Evolutionary conservation across 2,329 filamentous ascomycete species (phyloP).

Genomic region (Diplodia seriata): DNA sequence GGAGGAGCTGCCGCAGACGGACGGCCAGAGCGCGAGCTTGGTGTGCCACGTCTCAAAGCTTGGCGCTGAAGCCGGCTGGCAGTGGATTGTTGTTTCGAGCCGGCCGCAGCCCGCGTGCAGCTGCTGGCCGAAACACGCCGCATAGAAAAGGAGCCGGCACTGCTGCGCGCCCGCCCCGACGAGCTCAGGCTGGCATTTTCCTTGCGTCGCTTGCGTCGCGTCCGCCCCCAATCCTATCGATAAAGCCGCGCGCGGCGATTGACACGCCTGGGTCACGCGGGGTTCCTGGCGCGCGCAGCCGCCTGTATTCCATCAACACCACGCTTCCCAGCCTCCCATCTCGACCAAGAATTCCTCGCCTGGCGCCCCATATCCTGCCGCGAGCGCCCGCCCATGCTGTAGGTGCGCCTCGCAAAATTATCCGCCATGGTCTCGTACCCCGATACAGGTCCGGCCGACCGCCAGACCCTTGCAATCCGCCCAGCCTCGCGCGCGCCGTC

Average conservation of each 20-base stretch:
- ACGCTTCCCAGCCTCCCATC: constrained; percentile 20
- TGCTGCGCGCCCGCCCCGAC: background rate
- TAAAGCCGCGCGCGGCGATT: constrained; percentile 1
- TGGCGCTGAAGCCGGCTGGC: constrained; percentile 23
- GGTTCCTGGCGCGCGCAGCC: background rate
- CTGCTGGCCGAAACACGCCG: background rate
- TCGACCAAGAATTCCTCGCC: background rate
- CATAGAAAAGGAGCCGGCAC: constrained; percentile 16
- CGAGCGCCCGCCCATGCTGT: constrained; percentile 12
- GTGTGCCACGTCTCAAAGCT: constrained; percentile 30
- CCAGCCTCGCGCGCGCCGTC: constrained; percentile 60
- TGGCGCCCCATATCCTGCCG: background rate
- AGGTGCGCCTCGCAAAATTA: background rate
- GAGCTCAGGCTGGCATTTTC: constrained; percentile 7
- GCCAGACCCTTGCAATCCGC: constrained; percentile 63
- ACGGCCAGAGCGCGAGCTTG: constrained; percentile 22
- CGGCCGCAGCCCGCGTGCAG: constrained; percentile 12
- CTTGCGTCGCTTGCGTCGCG: constrained; percentile 8
- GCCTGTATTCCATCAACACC: constrained; percentile 18
- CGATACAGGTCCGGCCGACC: constrained; percentile 59
- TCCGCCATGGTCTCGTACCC: constrained; percentile 67
- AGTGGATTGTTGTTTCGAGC: constrained; percentile 21
- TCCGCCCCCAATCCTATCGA: background rate
- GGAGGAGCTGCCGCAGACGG: background rate
- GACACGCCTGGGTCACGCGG: constrained; percentile 19